Evolutionary conservation across 1,284 basidiomycete genomes (phyloP).

Genomic region (Singerocomus rubriflavus): DNA sequence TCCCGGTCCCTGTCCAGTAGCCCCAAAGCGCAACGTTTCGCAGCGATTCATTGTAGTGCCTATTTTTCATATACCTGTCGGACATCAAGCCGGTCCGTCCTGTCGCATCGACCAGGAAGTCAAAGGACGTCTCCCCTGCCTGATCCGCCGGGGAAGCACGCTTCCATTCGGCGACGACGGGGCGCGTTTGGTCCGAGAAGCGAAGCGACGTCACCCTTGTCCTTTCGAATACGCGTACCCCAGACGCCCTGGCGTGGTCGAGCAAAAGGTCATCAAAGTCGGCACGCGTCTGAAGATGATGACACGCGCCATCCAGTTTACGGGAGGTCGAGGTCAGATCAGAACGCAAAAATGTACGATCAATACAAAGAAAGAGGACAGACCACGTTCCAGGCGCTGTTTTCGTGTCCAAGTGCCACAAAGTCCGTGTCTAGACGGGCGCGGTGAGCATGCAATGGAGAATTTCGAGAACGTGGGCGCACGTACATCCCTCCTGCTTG

Average conservation of each 20-base stretch:
- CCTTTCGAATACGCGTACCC: slow-evolving; percentile 53
- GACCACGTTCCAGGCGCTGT: slow-evolving; percentile 67
- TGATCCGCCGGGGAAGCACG: slow-evolving; percentile 39
- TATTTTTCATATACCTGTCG: slow-evolving; percentile 62
- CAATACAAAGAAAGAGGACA: slow-evolving; percentile 21
- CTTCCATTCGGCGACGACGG: slow-evolving; percentile 51
- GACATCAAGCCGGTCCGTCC: slow-evolving; percentile 67
- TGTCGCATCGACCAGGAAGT: slow-evolving; percentile 67
- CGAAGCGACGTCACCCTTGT: slow-evolving; percentile 49
- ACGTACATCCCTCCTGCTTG: slow-evolving; percentile 64
- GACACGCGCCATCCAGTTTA: too few relatives aligned
- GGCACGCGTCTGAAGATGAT: slow-evolving; percentile 46
- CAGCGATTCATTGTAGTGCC: slow-evolving; percentile 63
- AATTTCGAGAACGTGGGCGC: background rate
- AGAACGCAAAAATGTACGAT: background rate
- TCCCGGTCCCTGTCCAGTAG: slow-evolving; percentile 58
- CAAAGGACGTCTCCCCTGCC: slow-evolving; percentile 55
- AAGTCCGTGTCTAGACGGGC: slow-evolving; percentile 60
- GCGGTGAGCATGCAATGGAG: background rate
- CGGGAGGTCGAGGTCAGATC: background rate
- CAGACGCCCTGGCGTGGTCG: slow-evolving; percentile 54
- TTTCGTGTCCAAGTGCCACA: slow-evolving; percentile 50
- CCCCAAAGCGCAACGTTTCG: slow-evolving; percentile 77
- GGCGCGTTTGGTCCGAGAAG: slow-evolving; percentile 45
- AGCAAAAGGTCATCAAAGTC: slow-evolving; percentile 64